A percentile compares a stretch with the other conserved stretches of the same genome.
phyloP scores from a whole-genome alignment of 176 grass and related monocot species.

The Carex cristatella region DNA sequence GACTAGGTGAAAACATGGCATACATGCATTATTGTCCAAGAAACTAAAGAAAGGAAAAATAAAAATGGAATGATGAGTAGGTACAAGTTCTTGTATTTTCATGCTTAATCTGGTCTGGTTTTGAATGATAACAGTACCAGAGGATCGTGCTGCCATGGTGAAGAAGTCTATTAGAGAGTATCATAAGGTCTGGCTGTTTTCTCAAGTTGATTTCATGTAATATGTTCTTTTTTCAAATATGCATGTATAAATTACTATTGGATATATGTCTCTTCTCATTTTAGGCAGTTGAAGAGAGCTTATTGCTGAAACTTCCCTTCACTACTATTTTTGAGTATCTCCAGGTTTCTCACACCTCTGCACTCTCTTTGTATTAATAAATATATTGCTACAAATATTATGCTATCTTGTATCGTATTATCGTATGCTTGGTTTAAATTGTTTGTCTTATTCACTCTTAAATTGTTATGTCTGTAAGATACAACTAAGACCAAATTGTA shows the following conservation, averaged over 20 bases:
- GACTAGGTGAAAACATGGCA: background rate
- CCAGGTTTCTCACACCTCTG: conserved; percentile 49
- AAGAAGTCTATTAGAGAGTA: conserved; percentile 70
- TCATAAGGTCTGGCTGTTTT: conserved; percentile 30
- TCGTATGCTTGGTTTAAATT: background rate
- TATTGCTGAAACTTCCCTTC: conserved; percentile 89
- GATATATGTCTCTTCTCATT: conserved; percentile 16
- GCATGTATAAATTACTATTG: background rate
- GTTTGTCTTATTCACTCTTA: background rate
- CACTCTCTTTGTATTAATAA: background rate
- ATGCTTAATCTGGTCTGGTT: background rate
- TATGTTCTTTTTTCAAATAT: background rate
- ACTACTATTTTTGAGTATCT: conserved; percentile 97
- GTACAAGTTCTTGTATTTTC: background rate
- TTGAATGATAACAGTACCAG: conserved; percentile 35
- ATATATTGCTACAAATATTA: background rate
- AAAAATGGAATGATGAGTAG: background rate
- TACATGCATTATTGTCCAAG: background rate
- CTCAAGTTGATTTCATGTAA: background rate
- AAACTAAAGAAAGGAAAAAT: background rate
- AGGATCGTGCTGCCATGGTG: conserved; percentile 34
- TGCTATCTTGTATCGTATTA: background rate
- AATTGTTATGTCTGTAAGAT: background rate
- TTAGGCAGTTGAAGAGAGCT: conserved; percentile 61
- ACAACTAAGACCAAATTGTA: background rate